Conservation (phyloP, 495 filamentous ascomycete species). For the Penicillium subrubescens region DNA sequence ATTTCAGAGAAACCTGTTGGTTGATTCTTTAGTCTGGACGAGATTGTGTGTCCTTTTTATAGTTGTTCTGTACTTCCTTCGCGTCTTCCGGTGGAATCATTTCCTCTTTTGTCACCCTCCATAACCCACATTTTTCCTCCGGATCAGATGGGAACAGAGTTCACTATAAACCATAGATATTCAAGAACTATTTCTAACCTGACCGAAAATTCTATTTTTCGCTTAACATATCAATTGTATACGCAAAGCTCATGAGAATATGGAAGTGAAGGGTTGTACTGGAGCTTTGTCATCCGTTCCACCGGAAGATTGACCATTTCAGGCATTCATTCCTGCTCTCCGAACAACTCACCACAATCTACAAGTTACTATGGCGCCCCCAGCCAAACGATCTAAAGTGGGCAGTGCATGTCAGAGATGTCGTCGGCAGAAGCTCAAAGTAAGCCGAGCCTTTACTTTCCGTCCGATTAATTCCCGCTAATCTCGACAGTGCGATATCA, state of each 20-base stretch:
- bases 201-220: too few species aligned
- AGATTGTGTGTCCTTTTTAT: background rate
- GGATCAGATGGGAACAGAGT: background rate
- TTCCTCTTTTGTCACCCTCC: background rate
- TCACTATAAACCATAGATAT: background rate
- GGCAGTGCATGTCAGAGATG: conserved; percentile 19
- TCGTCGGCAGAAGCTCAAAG: conserved; percentile 18
- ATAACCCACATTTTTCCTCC: background rate
- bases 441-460: background rate
- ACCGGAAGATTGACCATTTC: conserved; percentile 3
- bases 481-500: conserved; percentile 18
- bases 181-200: background rate
- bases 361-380: conserved; percentile 1
- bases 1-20: background rate
- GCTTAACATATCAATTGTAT: background rate
- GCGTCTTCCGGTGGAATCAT: conserved; percentile 5
- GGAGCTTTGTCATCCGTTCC: conserved; percentile 4
- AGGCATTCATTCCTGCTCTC: background rate
- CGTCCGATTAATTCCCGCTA: background rate
- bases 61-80: background rate
- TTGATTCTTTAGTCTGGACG: background rate
- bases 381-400: conserved; percentile 12
- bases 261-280: background rate
- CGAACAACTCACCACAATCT: background rate
- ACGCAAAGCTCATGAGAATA: background rate